Percentiles rank a stretch among this genome's conserved stretches.
Evolutionary conservation across 495 filamentous ascomycete species (phyloP).

Genomic region (Lindgomyces ingoldianus): DNA sequence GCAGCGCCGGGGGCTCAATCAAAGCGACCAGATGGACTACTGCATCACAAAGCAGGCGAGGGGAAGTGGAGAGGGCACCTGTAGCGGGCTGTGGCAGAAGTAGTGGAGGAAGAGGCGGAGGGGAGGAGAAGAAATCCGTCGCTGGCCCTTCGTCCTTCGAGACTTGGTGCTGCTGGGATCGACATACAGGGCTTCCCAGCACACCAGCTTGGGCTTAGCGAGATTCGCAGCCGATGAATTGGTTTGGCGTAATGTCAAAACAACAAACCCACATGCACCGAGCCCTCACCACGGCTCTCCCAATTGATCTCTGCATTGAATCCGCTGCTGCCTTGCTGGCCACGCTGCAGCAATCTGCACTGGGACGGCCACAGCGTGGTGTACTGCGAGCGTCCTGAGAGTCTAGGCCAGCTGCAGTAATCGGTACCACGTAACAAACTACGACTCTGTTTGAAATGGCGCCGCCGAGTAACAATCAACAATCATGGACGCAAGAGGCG

Average conservation of each 20-base stretch:
- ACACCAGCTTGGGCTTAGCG: slow-evolving; percentile 16
- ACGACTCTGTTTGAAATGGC: not conserved
- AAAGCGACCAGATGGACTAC: not conserved
- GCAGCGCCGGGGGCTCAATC: not conserved
- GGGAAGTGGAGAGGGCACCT: not conserved
- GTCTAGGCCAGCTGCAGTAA: slow-evolving; percentile 7
- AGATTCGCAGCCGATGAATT: slow-evolving; percentile 20
- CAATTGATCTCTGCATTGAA: no score
- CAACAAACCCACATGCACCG: slow-evolving; percentile 2
- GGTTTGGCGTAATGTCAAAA: slow-evolving; percentile 25
- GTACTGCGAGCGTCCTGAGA: not conserved
- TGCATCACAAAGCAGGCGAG: not conserved
- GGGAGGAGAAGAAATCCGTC: slow-evolving; percentile 20
- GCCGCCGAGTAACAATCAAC: slow-evolving; percentile 13
- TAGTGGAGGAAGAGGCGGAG: slow-evolving; percentile 13
- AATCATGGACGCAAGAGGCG: slow-evolving; percentile 14
- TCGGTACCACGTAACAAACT: slow-evolving; percentile 12
- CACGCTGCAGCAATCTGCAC: not conserved
- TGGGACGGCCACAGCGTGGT: no score
- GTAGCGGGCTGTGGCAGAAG: slow-evolving; percentile 2
- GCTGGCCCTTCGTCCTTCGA: not conserved
- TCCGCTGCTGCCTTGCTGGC: not conserved
- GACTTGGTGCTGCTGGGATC: slow-evolving; percentile 13
- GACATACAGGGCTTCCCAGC: slow-evolving; percentile 8
- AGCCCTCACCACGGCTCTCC: no score